Percentiles rank a stretch among this genome's conserved stretches.
Evolutionary conservation across 2,329 filamentous ascomycete genomes (phyloP).

Genomic region (Sporothrix inflata): DNA sequence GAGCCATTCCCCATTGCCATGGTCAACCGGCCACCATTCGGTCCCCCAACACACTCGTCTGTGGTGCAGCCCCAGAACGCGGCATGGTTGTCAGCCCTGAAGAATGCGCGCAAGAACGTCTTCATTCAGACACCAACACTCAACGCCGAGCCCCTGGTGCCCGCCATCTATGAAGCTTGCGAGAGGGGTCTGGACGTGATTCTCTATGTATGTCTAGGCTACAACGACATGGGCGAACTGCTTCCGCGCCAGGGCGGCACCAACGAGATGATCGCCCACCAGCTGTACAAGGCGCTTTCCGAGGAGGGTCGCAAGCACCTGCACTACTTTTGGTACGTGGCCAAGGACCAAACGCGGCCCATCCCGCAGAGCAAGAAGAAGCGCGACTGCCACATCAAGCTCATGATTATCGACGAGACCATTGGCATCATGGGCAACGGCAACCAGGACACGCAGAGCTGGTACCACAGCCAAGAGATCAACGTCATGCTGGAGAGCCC

Average conservation of each 20-base stretch:
- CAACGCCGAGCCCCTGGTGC: slow-evolving; percentile 69
- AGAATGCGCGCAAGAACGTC: slow-evolving; percentile 64
- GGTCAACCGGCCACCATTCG: slow-evolving; percentile 70
- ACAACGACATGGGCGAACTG: slow-evolving; percentile 77
- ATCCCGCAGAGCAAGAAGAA: slow-evolving; percentile 68
- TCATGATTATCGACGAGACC: slow-evolving; percentile 71
- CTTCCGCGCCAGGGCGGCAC: slow-evolving; percentile 75
- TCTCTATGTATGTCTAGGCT: slow-evolving; percentile 75
- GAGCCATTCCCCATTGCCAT: slow-evolving; percentile 70
- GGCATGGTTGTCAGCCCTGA: slow-evolving; percentile 70
- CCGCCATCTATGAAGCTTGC: slow-evolving; percentile 66
- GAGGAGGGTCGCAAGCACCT: slow-evolving; percentile 53
- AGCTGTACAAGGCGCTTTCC: slow-evolving; percentile 60
- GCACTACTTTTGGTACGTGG: slow-evolving; percentile 71
- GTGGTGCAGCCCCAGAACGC: slow-evolving; percentile 73
- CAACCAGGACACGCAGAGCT: slow-evolving; percentile 80
- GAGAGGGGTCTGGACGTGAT: slow-evolving; percentile 68
- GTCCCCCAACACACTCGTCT: slow-evolving; percentile 62
- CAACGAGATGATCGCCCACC: slow-evolving; percentile 70
- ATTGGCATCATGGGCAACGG: slow-evolving; percentile 75
- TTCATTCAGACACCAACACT: slow-evolving; percentile 80
- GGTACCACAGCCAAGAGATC: slow-evolving; percentile 77
- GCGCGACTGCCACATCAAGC: slow-evolving; percentile 74
- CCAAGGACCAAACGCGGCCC: slow-evolving; percentile 70
- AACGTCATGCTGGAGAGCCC: slow-evolving; percentile 74